Evolutionary conservation across 208 protist genomes (phyloP).

Genomic region (Plasmodiophora brassicae): DNA sequence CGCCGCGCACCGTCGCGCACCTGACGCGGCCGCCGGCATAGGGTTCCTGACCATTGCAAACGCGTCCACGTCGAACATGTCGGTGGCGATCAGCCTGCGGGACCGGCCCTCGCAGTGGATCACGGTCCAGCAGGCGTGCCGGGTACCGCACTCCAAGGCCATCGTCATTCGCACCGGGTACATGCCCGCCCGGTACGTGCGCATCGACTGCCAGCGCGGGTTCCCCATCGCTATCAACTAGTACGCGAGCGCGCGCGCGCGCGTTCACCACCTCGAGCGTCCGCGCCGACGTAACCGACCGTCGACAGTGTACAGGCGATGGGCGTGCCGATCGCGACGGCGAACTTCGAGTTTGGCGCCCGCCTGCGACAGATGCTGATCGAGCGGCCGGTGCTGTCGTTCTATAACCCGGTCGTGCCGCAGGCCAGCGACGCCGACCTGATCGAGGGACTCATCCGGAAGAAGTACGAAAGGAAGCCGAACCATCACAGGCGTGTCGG

Average conservation of each 20-base stretch:
- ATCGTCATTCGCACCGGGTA: background rate
- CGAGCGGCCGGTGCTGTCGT: background rate
- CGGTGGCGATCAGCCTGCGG: background rate
- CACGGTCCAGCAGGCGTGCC: background rate
- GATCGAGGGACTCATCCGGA: background rate
- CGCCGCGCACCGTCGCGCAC: too few species aligned
- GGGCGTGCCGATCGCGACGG: background rate
- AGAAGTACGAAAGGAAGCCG: too few species aligned
- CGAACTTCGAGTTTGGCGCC: background rate
- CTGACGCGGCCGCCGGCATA: too few species aligned
- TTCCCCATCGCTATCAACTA: background rate
- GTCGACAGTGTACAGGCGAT: background rate
- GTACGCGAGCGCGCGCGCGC: background rate
- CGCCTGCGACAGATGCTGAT: background rate
- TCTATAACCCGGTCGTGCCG: background rate
- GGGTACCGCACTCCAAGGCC: background rate
- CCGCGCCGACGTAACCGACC: background rate
- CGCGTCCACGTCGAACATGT: background rate
- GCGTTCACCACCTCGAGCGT: background rate
- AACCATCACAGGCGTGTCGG: too few species aligned
- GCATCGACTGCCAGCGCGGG: background rate
- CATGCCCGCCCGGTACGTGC: background rate
- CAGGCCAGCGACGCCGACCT: background rate
- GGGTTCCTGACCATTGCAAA: constrained; percentile 3
- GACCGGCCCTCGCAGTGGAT: background rate